Conservation (phyloP, 306 rosid species). For the Quercus agrifolia region DNA sequence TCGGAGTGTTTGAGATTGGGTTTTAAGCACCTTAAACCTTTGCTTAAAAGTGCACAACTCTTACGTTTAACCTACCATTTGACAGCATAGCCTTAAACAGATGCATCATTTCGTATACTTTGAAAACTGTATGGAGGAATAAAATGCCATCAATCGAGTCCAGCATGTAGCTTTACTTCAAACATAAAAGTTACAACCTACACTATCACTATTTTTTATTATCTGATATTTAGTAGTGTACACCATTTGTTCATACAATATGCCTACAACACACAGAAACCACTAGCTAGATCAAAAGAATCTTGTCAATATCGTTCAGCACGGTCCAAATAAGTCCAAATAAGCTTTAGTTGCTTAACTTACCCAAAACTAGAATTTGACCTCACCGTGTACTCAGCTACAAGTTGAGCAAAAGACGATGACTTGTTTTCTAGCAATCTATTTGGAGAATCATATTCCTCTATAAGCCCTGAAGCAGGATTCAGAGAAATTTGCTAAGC, state of each 20-base stretch:
- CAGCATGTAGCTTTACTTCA: background rate
- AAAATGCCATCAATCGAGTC: background rate
- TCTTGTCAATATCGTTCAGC: background rate
- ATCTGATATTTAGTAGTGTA: too few species aligned
- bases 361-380: slow-evolving; percentile 42
- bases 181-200: slow-evolving; percentile 35
- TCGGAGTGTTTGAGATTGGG: too few species aligned
- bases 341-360: background rate
- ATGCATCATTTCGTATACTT: background rate
- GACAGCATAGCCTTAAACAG: background rate
- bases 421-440: slow-evolving; percentile 66
- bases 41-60: background rate
- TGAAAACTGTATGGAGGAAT: background rate
- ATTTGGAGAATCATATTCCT: slow-evolving; percentile 68
- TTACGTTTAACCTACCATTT: background rate
- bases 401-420: slow-evolving; percentile 78
- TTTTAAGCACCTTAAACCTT: background rate
- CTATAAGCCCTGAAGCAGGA: slow-evolving; percentile 55
- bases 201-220: too few species aligned
- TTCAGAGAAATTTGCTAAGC: too few species aligned
- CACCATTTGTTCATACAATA: too few species aligned
- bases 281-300: too few species aligned
- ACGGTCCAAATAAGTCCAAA: background rate
- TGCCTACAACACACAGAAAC: too few species aligned
- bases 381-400: slow-evolving; percentile 73